A percentile compares a stretch with the other conserved stretches of the same genome.
Evolutionary conservation across 192 early-diverging fungal species (phyloP).

Genomic region (Globomyces pollinis-pini): DNA sequence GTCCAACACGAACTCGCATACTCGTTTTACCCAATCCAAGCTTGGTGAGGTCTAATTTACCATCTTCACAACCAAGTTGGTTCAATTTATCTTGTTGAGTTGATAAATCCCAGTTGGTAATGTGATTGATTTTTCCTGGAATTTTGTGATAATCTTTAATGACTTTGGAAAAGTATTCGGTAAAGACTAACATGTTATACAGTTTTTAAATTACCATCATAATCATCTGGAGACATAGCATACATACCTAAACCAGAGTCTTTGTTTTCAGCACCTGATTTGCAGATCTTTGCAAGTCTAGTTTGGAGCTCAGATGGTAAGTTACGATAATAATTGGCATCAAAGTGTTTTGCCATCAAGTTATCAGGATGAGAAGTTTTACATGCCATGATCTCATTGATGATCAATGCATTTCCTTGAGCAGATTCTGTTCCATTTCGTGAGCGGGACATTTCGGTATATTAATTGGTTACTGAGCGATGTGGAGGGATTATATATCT

Average conservation of each 20-base stretch:
- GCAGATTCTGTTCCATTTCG: neutral
- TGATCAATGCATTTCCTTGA: neutral
- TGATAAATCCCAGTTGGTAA: conserved; percentile 10
- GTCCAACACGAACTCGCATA: conserved; percentile 4
- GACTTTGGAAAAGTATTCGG: conserved; percentile 4
- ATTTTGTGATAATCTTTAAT: conserved; percentile 11
- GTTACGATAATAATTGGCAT: neutral
- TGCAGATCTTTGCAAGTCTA: neutral
- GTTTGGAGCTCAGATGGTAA: neutral
- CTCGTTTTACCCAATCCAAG: neutral
- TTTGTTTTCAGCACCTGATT: neutral
- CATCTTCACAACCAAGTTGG: conserved; percentile 2
- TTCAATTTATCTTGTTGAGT: conserved; percentile 3
- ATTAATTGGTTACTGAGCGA: too few relatives aligned
- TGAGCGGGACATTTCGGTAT: too few relatives aligned
- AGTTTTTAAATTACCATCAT: too few relatives aligned
- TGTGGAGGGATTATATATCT: too few relatives aligned
- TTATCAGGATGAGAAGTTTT: conserved; percentile 1
- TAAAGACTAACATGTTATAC: too few relatives aligned
- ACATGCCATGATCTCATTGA: neutral
- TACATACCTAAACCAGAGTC: conserved; percentile 10
- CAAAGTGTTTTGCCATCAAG: conserved; percentile 11
- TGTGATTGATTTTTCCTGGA: neutral
- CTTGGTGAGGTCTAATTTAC: neutral
- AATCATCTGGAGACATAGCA: conserved; percentile 8